Base-by-base conservation (phyloP, 257 asterid species). In the Phtheirospermum japonicum region DNA sequence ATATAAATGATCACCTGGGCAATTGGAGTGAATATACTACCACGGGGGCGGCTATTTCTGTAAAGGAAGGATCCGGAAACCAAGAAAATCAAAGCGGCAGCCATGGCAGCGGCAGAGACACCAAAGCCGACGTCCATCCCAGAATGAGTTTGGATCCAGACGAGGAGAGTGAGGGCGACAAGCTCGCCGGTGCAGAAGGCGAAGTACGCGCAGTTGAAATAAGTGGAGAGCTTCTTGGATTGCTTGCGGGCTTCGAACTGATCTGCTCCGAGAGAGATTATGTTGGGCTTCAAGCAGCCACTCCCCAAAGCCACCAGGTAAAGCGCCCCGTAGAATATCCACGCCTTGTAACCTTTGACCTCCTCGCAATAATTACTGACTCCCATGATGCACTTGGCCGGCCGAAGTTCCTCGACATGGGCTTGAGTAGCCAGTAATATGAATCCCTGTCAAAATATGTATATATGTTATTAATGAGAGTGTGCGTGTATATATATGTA, bases 71-170 rank as follows among this genome's bases (percentile, higher is more conserved):
- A 73, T 48, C 95, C 95, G 0, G 84, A 83, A 53, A 86, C 71
- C 68, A 86, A 62, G 70, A 57, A 72, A 19, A 86, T 39, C 57
- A 86, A 67, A 28, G 84, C 95, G 6, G 75, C 68, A 10, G 83
- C 86, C 92, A 86, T 84, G 48, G 80, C 92, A 20, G 77, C 89
- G 0, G 92, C 87, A 7, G 95, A 86, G 9, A 84, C 89, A 3
- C 87, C 95, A 20, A 86, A 86, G 0, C 95, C 95, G 0, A 80
- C 72, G 55, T 82, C 95, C 95, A 86, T 86, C 5, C 95, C 92
- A 0, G 83, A 83, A 20, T 80, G 87, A 0, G 92, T 86, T 64
- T 84, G 95, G 39, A 83, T 70, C 89, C 92, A 86, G 0, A 86
- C 95, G 6, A 86, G 73, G 6, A 86, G 64, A 0, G 95, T 86